Conservation (phyloP, 192 early-diverging fungal species). For the Podila epicladia region DNA sequence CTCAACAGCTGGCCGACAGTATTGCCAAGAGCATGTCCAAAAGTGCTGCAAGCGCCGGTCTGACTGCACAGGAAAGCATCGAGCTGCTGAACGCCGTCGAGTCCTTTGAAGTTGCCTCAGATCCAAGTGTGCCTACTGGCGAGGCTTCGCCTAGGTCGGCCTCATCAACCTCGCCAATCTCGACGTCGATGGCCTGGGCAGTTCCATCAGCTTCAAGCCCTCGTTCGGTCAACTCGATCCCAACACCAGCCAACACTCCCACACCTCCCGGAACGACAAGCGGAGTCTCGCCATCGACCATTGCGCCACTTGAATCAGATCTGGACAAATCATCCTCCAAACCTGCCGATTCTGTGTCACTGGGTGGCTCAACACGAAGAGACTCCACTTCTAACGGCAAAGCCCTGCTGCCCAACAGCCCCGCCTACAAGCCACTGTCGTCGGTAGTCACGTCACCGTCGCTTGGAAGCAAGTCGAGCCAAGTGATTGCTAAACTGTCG, state of each 20-base stretch:
- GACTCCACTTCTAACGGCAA: too few relatives aligned
- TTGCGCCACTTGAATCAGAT: too few relatives aligned
- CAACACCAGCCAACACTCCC: slow-evolving; percentile 33
- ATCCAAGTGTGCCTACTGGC: neutral
- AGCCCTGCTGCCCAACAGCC: slow-evolving; percentile 10
- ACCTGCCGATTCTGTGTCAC: too few relatives aligned
- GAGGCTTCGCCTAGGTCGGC: slow-evolving; percentile 4
- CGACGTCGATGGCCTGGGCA: slow-evolving; percentile 11
- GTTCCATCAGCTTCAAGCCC: slow-evolving; percentile 7
- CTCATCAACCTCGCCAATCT: slow-evolving; percentile 10
- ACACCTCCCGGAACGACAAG: slow-evolving; percentile 6
- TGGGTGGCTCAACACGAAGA: too few relatives aligned
- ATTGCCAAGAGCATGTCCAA: slow-evolving; percentile 41
- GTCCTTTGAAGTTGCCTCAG: neutral
- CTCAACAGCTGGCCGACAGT: slow-evolving; percentile 29
- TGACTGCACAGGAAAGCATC: neutral
- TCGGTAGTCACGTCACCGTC: slow-evolving; percentile 8
- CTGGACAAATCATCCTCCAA: too few relatives aligned
- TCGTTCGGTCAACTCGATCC: slow-evolving; percentile 12
- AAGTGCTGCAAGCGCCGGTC: neutral
- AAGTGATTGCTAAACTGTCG: neutral
- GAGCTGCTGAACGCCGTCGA: neutral
- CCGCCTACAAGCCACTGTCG: slow-evolving; percentile 17
- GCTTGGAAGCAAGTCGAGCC: neutral
- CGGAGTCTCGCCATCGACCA: neutral